These are phyloP conservation scores for Pluteus cervinus DNA, from an alignment of 768 basidiomycete species.

Conservation along the genomic window DNA sequence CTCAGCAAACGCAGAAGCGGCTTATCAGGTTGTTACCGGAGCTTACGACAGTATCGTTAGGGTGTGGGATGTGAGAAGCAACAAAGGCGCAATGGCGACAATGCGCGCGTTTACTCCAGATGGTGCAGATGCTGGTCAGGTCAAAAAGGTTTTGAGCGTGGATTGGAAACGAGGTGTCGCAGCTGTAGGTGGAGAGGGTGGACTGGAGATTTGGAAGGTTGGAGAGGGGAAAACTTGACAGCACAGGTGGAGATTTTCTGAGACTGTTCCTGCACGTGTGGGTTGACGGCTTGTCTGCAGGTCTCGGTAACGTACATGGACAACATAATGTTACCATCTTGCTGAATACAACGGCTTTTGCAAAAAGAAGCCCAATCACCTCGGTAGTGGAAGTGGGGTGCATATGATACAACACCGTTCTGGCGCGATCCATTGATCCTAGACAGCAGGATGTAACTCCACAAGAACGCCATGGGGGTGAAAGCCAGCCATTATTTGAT, in stretches of 20 bases:
- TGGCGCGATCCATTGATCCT: not conserved
- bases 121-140: too few relatives aligned
- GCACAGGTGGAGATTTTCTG: not conserved
- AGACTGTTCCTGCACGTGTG: not conserved
- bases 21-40: conserved; percentile 61
- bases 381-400: conserved; percentile 4
- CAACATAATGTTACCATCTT: too few relatives aligned
- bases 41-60: conserved; percentile 75
- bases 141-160: conserved; percentile 50
- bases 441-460: not conserved
- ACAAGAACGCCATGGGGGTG: not conserved
- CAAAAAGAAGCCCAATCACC: not conserved
- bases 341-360: too few relatives aligned
- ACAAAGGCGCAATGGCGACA: conserved; percentile 55
- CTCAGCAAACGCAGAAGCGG: conserved; percentile 16
- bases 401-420: not conserved
- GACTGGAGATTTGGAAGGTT: conserved; percentile 59
- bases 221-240: conserved; percentile 26
- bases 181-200: conserved; percentile 59
- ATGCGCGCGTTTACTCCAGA: conserved; percentile 54
- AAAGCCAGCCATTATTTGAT: not conserved
- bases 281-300: too few relatives aligned
- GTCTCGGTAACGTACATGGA: too few relatives aligned
- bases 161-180: conserved; percentile 55
- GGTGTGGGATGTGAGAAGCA: conserved; percentile 74